Evolutionary conservation across 805 yeast genomes (phyloP).

Genomic region (Ogataea trehaloabstinens): DNA sequence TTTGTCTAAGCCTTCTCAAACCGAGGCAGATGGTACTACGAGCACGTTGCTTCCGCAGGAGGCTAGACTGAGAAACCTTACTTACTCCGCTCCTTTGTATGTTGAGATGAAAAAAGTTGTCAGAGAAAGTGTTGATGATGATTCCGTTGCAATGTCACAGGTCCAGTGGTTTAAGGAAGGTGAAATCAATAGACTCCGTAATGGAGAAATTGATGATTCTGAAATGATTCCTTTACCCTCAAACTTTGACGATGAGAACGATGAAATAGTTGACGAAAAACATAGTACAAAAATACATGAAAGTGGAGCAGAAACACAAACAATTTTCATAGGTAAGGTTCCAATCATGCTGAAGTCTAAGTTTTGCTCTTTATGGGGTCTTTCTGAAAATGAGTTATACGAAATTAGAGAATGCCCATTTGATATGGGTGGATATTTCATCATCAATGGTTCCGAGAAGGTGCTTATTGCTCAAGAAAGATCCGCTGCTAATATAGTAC

Average conservation of each 20-base stretch:
- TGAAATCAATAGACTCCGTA: constrained; percentile 41
- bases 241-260: constrained; percentile 56
- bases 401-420: constrained; percentile 97
- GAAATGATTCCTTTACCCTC: constrained; percentile 28
- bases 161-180: constrained; percentile 58
- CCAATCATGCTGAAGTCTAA: constrained; percentile 98
- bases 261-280: constrained; percentile 54
- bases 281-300: constrained; percentile 32
- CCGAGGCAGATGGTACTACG: constrained; percentile 99
- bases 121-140: constrained; percentile 76
- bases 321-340: constrained; percentile 85
- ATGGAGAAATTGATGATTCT: constrained; percentile 26
- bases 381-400: constrained; percentile 89
- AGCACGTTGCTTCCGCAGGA: constrained; percentile 98
- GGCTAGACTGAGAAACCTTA: constrained; percentile 92
- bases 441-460: constrained; percentile 97
- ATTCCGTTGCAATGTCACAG: constrained; percentile 48
- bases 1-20: constrained; percentile 95
- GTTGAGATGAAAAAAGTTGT: constrained; percentile 94
- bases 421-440: constrained; percentile 99
- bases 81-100: constrained; percentile 93
- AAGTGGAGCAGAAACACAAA: constrained; percentile 36
- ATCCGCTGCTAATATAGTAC: constrained; percentile 97
- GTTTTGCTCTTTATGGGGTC: constrained; percentile 87
- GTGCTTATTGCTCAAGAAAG: constrained; percentile 98